Conservation (phyloP, 1,284 basidiomycete species). For the Moesziomyces aphidis region DNA sequence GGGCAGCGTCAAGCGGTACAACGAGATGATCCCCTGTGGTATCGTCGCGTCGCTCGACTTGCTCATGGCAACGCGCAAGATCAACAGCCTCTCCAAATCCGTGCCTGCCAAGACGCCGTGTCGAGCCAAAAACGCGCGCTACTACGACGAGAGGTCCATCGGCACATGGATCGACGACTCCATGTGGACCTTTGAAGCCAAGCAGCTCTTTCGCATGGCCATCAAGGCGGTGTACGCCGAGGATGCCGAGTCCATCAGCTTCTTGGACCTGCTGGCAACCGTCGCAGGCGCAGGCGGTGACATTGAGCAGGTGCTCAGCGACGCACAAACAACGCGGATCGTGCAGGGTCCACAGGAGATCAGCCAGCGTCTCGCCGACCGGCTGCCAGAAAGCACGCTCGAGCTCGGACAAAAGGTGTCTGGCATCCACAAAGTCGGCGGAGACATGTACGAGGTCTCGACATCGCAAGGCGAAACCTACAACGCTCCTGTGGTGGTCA, state of each 20-base stretch:
- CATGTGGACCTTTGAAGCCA: slow-evolving; percentile 37
- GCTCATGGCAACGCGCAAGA: slow-evolving; percentile 37
- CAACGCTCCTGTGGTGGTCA: slow-evolving; percentile 31
- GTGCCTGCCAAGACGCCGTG: slow-evolving; percentile 30
- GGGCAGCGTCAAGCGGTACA: slow-evolving; percentile 34
- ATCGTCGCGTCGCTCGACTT: slow-evolving; percentile 39
- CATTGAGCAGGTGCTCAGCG: slow-evolving; percentile 39
- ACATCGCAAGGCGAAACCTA: slow-evolving; percentile 16
- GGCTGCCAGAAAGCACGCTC: slow-evolving; percentile 14
- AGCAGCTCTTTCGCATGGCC: slow-evolving; percentile 37
- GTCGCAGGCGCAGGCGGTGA: slow-evolving; percentile 38
- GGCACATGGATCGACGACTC: slow-evolving; percentile 47
- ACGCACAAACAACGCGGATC: slow-evolving; percentile 43
- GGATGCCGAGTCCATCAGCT: slow-evolving; percentile 37
- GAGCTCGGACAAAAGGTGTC: slow-evolving; percentile 21
- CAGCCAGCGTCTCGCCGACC: slow-evolving; percentile 31
- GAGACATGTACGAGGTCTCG: slow-evolving; percentile 18
- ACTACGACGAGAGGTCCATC: slow-evolving; percentile 41
- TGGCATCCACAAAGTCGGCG: slow-evolving; percentile 7
- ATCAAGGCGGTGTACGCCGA: slow-evolving; percentile 50
- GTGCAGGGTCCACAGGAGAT: slow-evolving; percentile 37
- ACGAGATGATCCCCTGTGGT: slow-evolving; percentile 39
- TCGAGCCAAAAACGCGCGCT: slow-evolving; percentile 21
- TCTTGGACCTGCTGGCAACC: slow-evolving; percentile 40
- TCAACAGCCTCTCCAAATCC: slow-evolving; percentile 38